Evolutionary conservation across 306 rosid genomes (phyloP).

Genomic region (Carpinus viminea): DNA sequence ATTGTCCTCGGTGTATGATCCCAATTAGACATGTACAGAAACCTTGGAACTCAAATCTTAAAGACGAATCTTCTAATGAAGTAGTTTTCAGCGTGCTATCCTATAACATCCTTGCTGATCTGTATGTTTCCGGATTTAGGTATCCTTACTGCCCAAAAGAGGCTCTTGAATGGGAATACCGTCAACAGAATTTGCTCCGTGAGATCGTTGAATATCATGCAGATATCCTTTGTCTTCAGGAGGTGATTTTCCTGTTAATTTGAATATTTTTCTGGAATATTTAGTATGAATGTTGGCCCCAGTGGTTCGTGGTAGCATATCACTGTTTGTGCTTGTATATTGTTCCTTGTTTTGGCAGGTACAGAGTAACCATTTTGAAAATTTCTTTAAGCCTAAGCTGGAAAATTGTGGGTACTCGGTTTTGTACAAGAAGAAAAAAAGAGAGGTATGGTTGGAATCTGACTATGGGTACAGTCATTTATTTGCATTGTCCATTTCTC

Average conservation of each 20-base stretch:
- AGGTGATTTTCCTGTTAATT: slow-evolving; percentile 25
- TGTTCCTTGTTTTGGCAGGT: slow-evolving; percentile 29
- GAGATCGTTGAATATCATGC: slow-evolving; percentile 38
- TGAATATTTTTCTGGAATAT: not conserved
- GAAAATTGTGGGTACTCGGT: slow-evolving; percentile 31
- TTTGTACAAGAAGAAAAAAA: slow-evolving; percentile 29
- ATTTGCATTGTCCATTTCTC: not conserved
- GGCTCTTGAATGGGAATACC: slow-evolving; percentile 43
- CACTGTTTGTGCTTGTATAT: not conserved
- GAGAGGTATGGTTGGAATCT: slow-evolving; percentile 16
- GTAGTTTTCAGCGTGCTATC: slow-evolving; percentile 35
- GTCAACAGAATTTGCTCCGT: slow-evolving; percentile 25
- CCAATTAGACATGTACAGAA: not conserved
- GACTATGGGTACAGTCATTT: not conserved
- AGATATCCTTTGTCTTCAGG: slow-evolving; percentile 48
- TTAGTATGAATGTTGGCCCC: not conserved
- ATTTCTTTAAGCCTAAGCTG: slow-evolving; percentile 38
- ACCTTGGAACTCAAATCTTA: not conserved
- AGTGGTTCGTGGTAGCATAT: not conserved
- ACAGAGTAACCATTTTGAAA: slow-evolving; percentile 34
- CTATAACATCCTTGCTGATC: slow-evolving; percentile 35
- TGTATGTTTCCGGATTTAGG: not conserved
- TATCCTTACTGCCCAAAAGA: slow-evolving; percentile 26
- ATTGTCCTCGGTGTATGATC: slow-evolving; percentile 25
- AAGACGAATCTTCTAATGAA: slow-evolving; percentile 7